Base-by-base conservation (phyloP, 108 stramenopile genomes). In the Halocafeteria seosinensis region DNA sequence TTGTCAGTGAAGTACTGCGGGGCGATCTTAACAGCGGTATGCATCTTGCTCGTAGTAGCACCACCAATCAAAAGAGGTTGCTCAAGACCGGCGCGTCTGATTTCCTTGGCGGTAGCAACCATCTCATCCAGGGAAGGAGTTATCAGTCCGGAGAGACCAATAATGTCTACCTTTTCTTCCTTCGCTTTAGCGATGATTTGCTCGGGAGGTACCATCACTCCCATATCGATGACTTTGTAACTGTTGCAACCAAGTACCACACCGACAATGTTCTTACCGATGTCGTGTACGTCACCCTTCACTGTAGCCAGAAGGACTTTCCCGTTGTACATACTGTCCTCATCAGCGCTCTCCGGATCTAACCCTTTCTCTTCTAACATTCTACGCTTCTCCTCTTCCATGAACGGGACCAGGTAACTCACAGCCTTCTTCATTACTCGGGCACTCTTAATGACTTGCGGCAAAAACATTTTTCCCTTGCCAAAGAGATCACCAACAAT, bases 381-480 rank as follows among this genome's bases (percentile, higher is more conserved):
- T 25, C 72, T 74, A 61, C 65, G 78, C 85, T 99, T 99, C 73
- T 99, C 97, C 76, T 85, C 76, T 68, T 99, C 97, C 93, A 99
- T 99, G 77, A 91, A 99, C 1, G 97, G 97, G 47, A 95, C 77
- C 38, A 99, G 71, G 64, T 94, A 94, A 1, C 93, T 93, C 31
- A 99, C 97, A 42, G 97, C 97, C 77, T 95, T 95, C 86, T 99
- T 99, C 97, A 99, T 99, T 0, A 99, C 97, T 34, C 97, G 89
- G 32, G 97, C 97, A 34, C 88, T 90, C 73, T 99, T 99, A 75
- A 99, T 99, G 47, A 99, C 97, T 84, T 99, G 97, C 32, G 97
- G 97, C 63, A 99, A 76, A 67, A 99, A 99, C 97, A 99, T 99
- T 73, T 99, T 99, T 51, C 97, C 97, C 35, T 91, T 72, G 30